Base-by-base conservation (phyloP, 176 grass and related monocot species). In the Musa acuminata region DNA sequence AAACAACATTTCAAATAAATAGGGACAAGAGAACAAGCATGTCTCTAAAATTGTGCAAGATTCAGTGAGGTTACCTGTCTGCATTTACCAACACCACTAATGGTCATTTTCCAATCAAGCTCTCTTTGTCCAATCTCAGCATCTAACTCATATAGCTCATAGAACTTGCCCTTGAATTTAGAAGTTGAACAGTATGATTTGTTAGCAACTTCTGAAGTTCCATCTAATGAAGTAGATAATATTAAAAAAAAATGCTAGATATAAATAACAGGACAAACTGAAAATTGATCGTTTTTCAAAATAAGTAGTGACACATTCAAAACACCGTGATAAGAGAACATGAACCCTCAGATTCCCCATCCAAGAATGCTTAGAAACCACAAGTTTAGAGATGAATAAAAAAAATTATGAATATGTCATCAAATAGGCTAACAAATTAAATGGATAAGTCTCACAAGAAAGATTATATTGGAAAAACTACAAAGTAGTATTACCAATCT, bases 51-150 rank as follows among this genome's bases (percentile, higher is more conserved):
- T 55, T 16, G 17, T 8, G 16, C n/a, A 35, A 72, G 13, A 55
- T 74, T 13, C 3, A 21, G 21, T 25, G 43, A 51, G 2, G 1
- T 64, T 75, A 98, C 94, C 94, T 98, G 94, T 69, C 94, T 81
- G 78, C 94, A 97, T 79, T 93, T 98, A 76, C 94, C 94, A 53
- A 98, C 94, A 48, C 94, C 94, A 80, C 74, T 93, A 69, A 84
- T 24, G 66, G 94, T 98, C 86, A 98, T 98, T 98, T 93, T 98
- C 94, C 94, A 98, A 76, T 91, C 94, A 82, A 97, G 82, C 80
- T 98, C 94, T 64, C 81, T 93, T 7, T 89, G 85, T 67, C 94
- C 94, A 69, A 98, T 80, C 80, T 98, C 94, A 85, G 94, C 90
- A 85, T 98, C 94, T 64, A 89, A 51, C 77, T 98, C 94, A 87